Conservation (phyloP, 805 yeast genomes). For the Yamadazyma kitorensis region DNA sequence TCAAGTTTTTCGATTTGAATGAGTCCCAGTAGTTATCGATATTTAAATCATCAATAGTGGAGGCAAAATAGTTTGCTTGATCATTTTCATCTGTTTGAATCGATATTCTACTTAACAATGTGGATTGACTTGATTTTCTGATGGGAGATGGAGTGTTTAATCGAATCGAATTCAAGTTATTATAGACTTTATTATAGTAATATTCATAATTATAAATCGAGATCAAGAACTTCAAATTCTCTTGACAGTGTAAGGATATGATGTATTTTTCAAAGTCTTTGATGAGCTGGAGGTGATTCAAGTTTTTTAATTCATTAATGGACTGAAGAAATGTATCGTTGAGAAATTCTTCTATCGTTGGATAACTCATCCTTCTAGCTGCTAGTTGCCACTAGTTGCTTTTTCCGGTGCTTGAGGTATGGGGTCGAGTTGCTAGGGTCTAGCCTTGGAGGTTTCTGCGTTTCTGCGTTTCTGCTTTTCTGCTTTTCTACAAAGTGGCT, state of each 20-base stretch:
- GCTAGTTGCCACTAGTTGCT: too few relatives aligned
- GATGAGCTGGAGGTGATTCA: slow-evolving; percentile 16
- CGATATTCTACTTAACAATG: slow-evolving; percentile 12
- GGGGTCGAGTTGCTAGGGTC: too few relatives aligned
- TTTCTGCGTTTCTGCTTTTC: too few relatives aligned
- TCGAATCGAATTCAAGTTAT: slow-evolving; percentile 1
- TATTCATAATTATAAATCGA: slow-evolving; percentile 47
- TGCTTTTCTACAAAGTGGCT: too few relatives aligned
- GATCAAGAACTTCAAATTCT: slow-evolving; percentile 43
- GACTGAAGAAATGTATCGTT: slow-evolving; percentile 30
- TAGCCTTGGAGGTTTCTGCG: too few relatives aligned
- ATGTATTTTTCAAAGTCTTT: slow-evolving; percentile 32
- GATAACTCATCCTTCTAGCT: neutral
- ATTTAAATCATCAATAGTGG: slow-evolving; percentile 25
- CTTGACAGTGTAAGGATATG: slow-evolving; percentile 41
- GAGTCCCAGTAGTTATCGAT: slow-evolving; percentile 17
- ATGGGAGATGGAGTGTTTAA: slow-evolving; percentile 6
- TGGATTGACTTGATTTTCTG: slow-evolving; percentile 7
- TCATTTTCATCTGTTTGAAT: slow-evolving; percentile 21
- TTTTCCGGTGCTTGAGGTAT: too few relatives aligned
- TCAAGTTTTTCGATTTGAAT: slow-evolving; percentile 12
- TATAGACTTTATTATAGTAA: slow-evolving; percentile 29
- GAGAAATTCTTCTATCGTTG: slow-evolving; percentile 24
- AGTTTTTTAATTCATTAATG: slow-evolving; percentile 17
- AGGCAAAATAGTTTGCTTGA: slow-evolving; percentile 20